Base-by-base conservation (phyloP, 73 alveolate species). In the Paramecium sexaurelia region DNA sequence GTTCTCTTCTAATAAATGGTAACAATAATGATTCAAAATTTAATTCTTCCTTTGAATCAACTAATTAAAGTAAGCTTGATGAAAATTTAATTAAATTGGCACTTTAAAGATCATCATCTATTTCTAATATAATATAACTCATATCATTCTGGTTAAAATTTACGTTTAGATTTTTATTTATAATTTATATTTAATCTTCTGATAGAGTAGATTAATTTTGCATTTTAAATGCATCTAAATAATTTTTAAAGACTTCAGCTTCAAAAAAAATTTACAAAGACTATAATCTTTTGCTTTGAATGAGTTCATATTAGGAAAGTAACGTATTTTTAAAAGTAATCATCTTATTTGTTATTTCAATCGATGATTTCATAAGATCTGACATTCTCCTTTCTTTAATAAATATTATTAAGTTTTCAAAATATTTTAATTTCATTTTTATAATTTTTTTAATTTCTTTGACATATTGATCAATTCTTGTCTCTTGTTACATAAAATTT, bases 21-120 rank as follows among this genome's bases (percentile, higher is more conserved):
- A 37, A 17, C 9, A 71, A 37, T 35, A 71, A 32, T 32, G 15
- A 13, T 32, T 32, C 51, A 35, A 71, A 71, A 15, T 10, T 36
- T 15, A 71, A 71, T 32, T 71, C 55, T 35, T 71, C 55, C 1
- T 37, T 37, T 15, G 51, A 32, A 71, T 35, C 83, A 3, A 61
- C 39, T 32, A 61, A 11, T 61, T 61, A 5, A 0, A 10, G 5
- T 19, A 71, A 35, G 10, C 19, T 71, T 32, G 86, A 71, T 11
- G 86, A 71, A 29, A 2, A 71, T n/a, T 37, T 33, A n/a, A 35
- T 7, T 13, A 71, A 11, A 33, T 32, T 33, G 1, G 26, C 35
- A 71, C 35, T 29, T n/a, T 71, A 40, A 3, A 71, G 43, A 71
- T 71, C 56, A 35, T 71, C 86, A 35, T 71, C 86, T 33, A 71